These are phyloP conservation scores for Escallonia herrerae DNA, from an alignment of 129 eudicot species.

Conservation along the genomic window DNA sequence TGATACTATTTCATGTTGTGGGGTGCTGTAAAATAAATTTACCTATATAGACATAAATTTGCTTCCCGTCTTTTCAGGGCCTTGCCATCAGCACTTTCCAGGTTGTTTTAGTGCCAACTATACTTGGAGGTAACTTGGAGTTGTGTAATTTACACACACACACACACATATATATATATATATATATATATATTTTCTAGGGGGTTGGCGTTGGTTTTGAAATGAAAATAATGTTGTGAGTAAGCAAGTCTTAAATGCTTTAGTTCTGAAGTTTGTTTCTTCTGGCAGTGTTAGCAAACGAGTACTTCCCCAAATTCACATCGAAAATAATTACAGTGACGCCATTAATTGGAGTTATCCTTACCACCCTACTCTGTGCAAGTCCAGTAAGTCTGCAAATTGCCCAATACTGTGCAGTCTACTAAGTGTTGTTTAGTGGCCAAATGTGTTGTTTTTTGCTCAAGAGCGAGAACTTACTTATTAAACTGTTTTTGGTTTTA, in stretches of 20 bases:
- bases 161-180: too few species aligned
- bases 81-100: constrained; percentile 95
- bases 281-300: constrained; percentile 75
- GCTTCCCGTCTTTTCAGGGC: constrained; percentile 49
- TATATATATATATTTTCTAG: background rate
- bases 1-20: too few species aligned
- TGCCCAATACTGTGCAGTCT: background rate
- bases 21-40: too few species aligned
- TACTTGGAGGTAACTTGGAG: constrained; percentile 73
- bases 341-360: constrained; percentile 86
- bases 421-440: too few species aligned
- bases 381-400: constrained; percentile 73
- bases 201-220: background rate
- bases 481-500: constrained; percentile 14
- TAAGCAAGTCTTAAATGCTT: background rate
- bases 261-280: constrained; percentile 8
- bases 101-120: constrained; percentile 90
- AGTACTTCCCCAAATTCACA: constrained; percentile 89
- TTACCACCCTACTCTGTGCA: constrained; percentile 98
- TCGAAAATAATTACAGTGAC: constrained; percentile 83
- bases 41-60: too few species aligned
- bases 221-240: background rate
- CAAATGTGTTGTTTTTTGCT: background rate
- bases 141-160: constrained; percentile 5
- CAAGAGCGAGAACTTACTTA: background rate